phyloP scores from a whole-genome alignment of 2,329 filamentous ascomycete species.

The Balansia obtecta region DNA sequence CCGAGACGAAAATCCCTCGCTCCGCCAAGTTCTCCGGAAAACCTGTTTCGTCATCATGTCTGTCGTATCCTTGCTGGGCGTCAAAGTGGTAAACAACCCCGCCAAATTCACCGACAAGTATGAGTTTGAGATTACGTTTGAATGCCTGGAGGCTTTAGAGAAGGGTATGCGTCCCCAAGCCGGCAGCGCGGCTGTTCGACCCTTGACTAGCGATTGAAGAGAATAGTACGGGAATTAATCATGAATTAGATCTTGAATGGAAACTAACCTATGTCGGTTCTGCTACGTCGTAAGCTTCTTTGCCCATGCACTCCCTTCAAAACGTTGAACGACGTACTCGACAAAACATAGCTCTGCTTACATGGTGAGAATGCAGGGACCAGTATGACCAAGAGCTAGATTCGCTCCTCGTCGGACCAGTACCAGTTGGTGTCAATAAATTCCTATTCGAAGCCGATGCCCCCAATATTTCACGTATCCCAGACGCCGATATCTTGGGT shows the following conservation, averaged over 20 bases:
- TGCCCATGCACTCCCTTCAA: conserved; percentile 9
- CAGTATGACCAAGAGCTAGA: conserved; percentile 98
- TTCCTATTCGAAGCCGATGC: conserved; percentile 95
- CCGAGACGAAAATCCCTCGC: not conserved
- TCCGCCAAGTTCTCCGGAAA: not conserved
- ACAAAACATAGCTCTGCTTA: conserved; percentile 3
- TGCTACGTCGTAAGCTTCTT: conserved; percentile 69
- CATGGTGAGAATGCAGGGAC: conserved; percentile 43
- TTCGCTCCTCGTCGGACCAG: conserved; percentile 90
- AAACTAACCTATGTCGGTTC: conserved; percentile 98
- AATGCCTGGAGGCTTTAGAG: conserved; percentile 87
- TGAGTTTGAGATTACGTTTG: conserved; percentile 97
- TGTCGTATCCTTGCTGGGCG: conserved; percentile 88
- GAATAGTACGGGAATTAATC: not conserved
- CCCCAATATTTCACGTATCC: conserved; percentile 81
- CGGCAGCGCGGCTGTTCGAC: too few relatives aligned
- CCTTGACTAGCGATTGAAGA: not conserved
- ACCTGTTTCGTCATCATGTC: conserved; percentile 51
- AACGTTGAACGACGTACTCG: conserved; percentile 3
- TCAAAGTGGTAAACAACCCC: conserved; percentile 95
- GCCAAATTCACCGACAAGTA: conserved; percentile 87
- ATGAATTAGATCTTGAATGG: conserved; percentile 78
- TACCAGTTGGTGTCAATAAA: conserved; percentile 95
- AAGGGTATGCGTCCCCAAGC: conserved; percentile 49
- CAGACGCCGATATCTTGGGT: conserved; percentile 86